Conservation (phyloP, 2,329 filamentous ascomycete genomes). For the Fusarium sp. region DNA sequence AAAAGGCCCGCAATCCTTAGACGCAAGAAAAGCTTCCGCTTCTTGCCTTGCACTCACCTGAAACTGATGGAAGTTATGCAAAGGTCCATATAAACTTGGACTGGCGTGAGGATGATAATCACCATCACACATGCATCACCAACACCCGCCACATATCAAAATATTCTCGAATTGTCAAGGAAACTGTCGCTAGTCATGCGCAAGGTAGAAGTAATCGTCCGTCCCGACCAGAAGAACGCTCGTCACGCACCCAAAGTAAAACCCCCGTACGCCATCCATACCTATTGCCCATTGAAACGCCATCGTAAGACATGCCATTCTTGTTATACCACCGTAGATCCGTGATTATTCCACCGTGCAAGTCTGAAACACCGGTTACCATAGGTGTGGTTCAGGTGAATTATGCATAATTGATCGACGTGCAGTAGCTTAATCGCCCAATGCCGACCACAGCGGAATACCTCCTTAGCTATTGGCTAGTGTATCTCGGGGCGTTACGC, state of each 20-base stretch:
- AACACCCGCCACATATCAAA: background rate
- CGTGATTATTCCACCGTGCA: background rate
- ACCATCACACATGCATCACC: background rate
- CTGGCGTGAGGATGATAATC: no score
- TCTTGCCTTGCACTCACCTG: background rate
- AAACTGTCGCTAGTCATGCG: constrained; percentile 25
- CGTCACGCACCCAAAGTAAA: background rate
- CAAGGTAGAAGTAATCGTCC: background rate
- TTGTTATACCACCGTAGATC: background rate
- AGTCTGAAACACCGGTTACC: constrained; percentile 14
- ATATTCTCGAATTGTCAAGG: constrained; percentile 6
- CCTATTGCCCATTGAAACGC: constrained; percentile 9
- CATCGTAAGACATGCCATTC: constrained; percentile 19
- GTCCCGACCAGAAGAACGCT: constrained; percentile 17
- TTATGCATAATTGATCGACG: constrained; percentile 28
- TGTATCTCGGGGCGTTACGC: constrained; percentile 36
- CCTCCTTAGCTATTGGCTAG: constrained; percentile 32
- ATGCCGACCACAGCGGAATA: background rate
- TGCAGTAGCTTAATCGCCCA: constrained; percentile 23
- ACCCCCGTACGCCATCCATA: constrained; percentile 20
- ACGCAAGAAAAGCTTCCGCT: no score
- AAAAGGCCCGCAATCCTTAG: fast-evolving
- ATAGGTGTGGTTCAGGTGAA: background rate
- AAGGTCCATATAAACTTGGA: background rate
- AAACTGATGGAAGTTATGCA: no score